A percentile compares a stretch with the other conserved stretches of the same genome.
These are phyloP conservation scores for Volvariella volvacea DNA, from an alignment of 1,284 basidiomycete genomes.

Conservation along the genomic window DNA sequence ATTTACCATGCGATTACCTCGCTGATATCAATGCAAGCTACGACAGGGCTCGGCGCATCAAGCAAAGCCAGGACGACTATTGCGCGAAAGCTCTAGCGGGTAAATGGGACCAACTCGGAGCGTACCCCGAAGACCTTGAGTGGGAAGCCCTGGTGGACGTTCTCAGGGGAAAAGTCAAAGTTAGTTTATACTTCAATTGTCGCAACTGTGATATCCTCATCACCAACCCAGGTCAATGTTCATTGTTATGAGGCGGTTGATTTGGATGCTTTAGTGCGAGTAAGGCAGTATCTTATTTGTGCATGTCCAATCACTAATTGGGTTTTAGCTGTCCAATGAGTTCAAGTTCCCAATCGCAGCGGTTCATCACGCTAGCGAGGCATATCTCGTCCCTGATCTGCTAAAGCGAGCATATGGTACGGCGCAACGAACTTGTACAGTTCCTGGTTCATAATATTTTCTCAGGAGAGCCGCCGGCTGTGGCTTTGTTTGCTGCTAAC, in stretches of 20 bases:
- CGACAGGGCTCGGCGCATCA: constrained; percentile 62
- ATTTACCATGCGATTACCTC: constrained; percentile 1
- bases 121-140: constrained; percentile 71
- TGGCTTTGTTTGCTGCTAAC: constrained; percentile 75
- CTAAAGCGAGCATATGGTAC: constrained; percentile 68
- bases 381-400: constrained; percentile 77
- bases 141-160: constrained; percentile 83
- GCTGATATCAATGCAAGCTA: constrained; percentile 33
- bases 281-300: constrained; percentile 21
- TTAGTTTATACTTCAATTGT: constrained; percentile 17
- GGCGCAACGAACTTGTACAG: constrained; percentile 8
- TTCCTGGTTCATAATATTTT: neutral
- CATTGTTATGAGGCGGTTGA: constrained; percentile 83
- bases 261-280: constrained; percentile 63
- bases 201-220: neutral
- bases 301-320: neutral
- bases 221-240: constrained; percentile 35
- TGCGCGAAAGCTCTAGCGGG: constrained; percentile 48
- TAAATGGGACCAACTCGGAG: constrained; percentile 51
- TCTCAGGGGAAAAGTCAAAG: constrained; percentile 71
- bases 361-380: constrained; percentile 85
- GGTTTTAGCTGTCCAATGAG: constrained; percentile 54
- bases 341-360: constrained; percentile 80
- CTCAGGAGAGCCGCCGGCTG: constrained; percentile 53
- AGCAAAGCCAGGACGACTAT: constrained; percentile 65